phyloP scores from a whole-genome alignment of 768 basidiomycete genomes.

The Saitozyma podzolica region DNA sequence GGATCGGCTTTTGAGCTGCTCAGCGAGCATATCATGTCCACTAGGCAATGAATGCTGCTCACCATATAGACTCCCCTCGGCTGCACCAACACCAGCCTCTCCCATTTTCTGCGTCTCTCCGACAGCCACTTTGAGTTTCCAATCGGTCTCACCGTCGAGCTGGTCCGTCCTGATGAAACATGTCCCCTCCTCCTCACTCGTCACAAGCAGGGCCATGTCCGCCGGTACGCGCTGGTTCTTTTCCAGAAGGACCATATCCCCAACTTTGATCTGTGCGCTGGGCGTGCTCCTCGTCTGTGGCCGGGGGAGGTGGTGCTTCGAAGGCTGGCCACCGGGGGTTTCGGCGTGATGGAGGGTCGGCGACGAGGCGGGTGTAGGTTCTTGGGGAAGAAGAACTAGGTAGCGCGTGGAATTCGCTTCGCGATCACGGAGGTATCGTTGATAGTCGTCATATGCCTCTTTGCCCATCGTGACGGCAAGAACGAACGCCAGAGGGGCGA shows the following conservation, averaged over 20 bases:
- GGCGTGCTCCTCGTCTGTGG: constrained; percentile 69
- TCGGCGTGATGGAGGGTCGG: constrained; percentile 10
- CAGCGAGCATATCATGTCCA: neutral
- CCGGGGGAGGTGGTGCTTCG: constrained; percentile 15
- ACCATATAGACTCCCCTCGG: constrained; percentile 92
- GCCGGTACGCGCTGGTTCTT: constrained; percentile 98
- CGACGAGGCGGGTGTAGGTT: constrained; percentile 47
- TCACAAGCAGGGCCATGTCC: constrained; percentile 84
- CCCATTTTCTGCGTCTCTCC: constrained; percentile 73
- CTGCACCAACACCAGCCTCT: constrained; percentile 59
- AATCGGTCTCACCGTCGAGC: constrained; percentile 97
- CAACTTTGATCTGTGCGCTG: constrained; percentile 82
- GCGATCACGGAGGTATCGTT: constrained; percentile 82
- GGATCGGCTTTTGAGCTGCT: constrained; percentile 67
- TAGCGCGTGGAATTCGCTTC: constrained; percentile 96
- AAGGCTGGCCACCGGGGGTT: constrained; percentile 18
- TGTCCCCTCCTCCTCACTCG: constrained; percentile 83
- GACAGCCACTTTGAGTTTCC: constrained; percentile 92
- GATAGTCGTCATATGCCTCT: constrained; percentile 98
- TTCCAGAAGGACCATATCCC: constrained; percentile 85
- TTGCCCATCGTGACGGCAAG: constrained; percentile 95
- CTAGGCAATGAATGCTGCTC: constrained; percentile 27
- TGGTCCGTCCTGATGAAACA: constrained; percentile 99
- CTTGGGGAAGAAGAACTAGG: constrained; percentile 64
- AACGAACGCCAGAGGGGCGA: constrained; percentile 94